Evolutionary conservation across 2,329 filamentous ascomycete species (phyloP).

Genomic region (Teratosphaeria pseudoeucalypti): DNA sequence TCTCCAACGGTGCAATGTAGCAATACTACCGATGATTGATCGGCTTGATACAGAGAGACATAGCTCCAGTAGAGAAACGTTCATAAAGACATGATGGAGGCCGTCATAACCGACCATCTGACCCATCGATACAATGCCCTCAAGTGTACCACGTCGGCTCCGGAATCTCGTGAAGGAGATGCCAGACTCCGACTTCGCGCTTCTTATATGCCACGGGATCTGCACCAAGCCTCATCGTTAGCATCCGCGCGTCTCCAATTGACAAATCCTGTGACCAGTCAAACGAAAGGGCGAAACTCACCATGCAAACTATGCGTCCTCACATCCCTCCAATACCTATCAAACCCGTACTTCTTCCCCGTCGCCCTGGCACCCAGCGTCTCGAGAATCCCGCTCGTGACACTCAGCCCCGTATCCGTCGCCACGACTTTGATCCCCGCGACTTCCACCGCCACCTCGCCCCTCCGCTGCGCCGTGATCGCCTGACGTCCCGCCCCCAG

Average conservation of each 20-base stretch:
- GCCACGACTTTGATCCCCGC: slow-evolving; percentile 53
- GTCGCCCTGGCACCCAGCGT: slow-evolving; percentile 52
- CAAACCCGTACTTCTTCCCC: slow-evolving; percentile 47
- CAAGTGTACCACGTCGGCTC: slow-evolving; percentile 53
- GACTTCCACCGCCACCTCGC: slow-evolving; percentile 53
- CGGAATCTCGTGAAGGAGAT: slow-evolving; percentile 47
- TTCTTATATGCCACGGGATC: slow-evolving; percentile 59
- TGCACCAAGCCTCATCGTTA: neutral
- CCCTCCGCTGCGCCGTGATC: slow-evolving; percentile 44
- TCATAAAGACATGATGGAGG: neutral
- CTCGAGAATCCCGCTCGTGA: slow-evolving; percentile 54
- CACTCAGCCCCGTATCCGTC: slow-evolving; percentile 48
- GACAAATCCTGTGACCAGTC: neutral
- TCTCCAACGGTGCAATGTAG: neutral
- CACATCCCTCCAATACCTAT: slow-evolving; percentile 58
- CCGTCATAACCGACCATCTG: neutral
- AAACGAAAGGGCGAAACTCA: neutral
- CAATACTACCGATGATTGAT: neutral
- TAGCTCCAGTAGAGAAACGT: neutral
- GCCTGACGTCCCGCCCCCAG: slow-evolving; percentile 21
- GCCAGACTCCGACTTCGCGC: slow-evolving; percentile 48
- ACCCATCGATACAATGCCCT: neutral
- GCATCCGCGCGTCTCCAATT: neutral
- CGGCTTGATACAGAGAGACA: neutral
- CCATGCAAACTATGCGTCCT: slow-evolving; percentile 54